Evolutionary conservation across 176 grass and related monocot genomes (phyloP).

Genomic region (Saccharum spontaneum): DNA sequence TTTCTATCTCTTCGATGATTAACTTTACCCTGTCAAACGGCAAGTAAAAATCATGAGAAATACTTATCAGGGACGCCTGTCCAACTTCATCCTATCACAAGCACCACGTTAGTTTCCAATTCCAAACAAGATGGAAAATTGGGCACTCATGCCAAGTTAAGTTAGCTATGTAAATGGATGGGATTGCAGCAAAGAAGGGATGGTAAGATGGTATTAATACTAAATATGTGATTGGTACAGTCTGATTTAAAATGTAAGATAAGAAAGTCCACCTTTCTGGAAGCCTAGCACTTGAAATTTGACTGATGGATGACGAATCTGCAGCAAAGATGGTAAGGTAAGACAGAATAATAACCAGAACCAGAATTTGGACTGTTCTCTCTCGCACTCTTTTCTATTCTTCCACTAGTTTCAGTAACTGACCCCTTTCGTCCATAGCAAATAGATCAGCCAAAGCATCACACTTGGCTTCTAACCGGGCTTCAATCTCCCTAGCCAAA

Average conservation of each 20-base stretch:
- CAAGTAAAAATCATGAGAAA: conserved; percentile 18
- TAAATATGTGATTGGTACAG: background rate
- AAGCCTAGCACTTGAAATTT: conserved; percentile 84
- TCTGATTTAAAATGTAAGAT: conserved; percentile 1
- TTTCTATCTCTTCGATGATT: conserved; percentile 93
- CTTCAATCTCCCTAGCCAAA: conserved; percentile 81
- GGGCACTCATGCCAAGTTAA: background rate
- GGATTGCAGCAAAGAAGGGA: background rate
- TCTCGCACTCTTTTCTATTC: background rate
- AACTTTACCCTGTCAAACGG: conserved; percentile 70
- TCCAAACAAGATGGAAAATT: conserved; percentile 34
- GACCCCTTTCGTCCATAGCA: conserved; percentile 82
- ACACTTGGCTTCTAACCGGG: conserved; percentile 89
- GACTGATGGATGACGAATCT: conserved; percentile 82
- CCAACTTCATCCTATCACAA: background rate
- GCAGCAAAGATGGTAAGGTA: conserved; percentile 36
- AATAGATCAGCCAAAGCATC: conserved; percentile 88
- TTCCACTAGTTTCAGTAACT: conserved; percentile 28
- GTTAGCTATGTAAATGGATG: conserved; percentile 7
- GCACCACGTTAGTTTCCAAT: background rate
- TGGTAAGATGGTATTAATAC: background rate
- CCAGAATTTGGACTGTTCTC: background rate
- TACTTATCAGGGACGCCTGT: background rate
- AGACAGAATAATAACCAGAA: conserved; percentile 17
- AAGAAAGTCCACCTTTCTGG: conserved; percentile 73